Base-by-base conservation (phyloP, 352 stramenopile genomes). In the Globisporangium nodosum region DNA sequence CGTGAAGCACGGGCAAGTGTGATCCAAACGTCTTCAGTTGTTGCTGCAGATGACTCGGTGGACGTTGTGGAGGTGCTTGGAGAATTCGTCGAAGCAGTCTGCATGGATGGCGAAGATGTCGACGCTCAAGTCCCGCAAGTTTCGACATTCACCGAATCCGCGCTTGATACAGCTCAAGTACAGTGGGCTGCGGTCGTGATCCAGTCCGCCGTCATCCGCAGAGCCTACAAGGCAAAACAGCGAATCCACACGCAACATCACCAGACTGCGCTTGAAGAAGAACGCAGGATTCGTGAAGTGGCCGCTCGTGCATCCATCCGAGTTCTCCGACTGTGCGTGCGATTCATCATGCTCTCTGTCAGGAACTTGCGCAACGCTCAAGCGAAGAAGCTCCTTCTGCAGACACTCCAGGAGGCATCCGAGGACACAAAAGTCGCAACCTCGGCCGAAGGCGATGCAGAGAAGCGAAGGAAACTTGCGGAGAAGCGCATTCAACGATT, bases 401-500 rank as follows among this genome's bases (percentile, higher is more conserved):
- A 71, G 9, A 27, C 71, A 15, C 53, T 87, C 7, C 61, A 63
- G 5, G 73, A 86, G 49, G 61, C 71, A 9, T 60, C 54, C 0
- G 76, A 87, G 53, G 76, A 85, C 49, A 48, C 45, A 13, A 60
- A 62, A 42, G 47, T 64, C 15, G 58, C 45, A 12, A 65, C 46
- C 15, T 20, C 40, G 30, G 16, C 3, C 40, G 27, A 8, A 46
- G 33, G 49, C 9, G 43, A 51, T 0, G 40, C 48, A 2, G 58
- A 49, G 18, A 58, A 42, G 3, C 50, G 51, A 11, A 54, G 15
- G 12, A 42, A 50, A 49, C 52, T 88, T 15, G 70, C 78, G 3
- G 20, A 60, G 16, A 58, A 63, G 33, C 55, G 61, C 6, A 76
- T 90, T 58, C 50, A 69, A 53, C 70, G 70, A 11, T 90, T 90